phyloP scores from a whole-genome alignment of 768 basidiomycete species.

The Boletus reticulatus region DNA sequence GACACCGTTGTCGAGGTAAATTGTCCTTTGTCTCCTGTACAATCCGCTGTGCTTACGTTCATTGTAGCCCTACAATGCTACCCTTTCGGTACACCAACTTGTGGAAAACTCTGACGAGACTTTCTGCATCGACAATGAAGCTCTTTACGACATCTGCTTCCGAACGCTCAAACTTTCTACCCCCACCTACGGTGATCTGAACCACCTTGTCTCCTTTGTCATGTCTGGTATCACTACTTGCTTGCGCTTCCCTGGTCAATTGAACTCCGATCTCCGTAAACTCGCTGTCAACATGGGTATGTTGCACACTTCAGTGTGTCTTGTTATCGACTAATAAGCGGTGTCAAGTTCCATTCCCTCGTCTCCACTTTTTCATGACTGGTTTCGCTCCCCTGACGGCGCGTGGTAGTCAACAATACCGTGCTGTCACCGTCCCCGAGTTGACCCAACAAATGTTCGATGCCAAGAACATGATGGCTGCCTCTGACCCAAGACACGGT shows the following conservation, averaged over 20 bases:
- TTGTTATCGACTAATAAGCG: slow-evolving; percentile 1
- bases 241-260: slow-evolving; percentile 99
- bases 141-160: slow-evolving; percentile 99
- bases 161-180: slow-evolving; percentile 94
- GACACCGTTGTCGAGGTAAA: slow-evolving; percentile 95
- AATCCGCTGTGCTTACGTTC: neutral
- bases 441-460: slow-evolving; percentile 99
- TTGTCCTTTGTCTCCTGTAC: neutral
- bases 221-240: slow-evolving; percentile 99
- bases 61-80: slow-evolving; percentile 92
- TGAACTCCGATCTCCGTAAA: slow-evolving; percentile 98
- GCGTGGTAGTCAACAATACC: slow-evolving; percentile 91
- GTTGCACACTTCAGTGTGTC: slow-evolving; percentile 19
- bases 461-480: slow-evolving; percentile 99
- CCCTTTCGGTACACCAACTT: slow-evolving; percentile 96
- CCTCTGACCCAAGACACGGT: slow-evolving; percentile 94
- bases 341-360: slow-evolving; percentile 85
- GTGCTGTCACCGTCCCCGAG: slow-evolving; percentile 96
- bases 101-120: slow-evolving; percentile 99
- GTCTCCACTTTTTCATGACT: slow-evolving; percentile 99
- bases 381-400: slow-evolving; percentile 95
- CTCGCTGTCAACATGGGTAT: slow-evolving; percentile 98
- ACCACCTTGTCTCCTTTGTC: slow-evolving; percentile 95
- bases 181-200: slow-evolving; percentile 96
- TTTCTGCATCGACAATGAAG: slow-evolving; percentile 99